Evolutionary conservation across 495 filamentous ascomycete genomes (phyloP).

Genomic region (Neurospora hispaniola): DNA sequence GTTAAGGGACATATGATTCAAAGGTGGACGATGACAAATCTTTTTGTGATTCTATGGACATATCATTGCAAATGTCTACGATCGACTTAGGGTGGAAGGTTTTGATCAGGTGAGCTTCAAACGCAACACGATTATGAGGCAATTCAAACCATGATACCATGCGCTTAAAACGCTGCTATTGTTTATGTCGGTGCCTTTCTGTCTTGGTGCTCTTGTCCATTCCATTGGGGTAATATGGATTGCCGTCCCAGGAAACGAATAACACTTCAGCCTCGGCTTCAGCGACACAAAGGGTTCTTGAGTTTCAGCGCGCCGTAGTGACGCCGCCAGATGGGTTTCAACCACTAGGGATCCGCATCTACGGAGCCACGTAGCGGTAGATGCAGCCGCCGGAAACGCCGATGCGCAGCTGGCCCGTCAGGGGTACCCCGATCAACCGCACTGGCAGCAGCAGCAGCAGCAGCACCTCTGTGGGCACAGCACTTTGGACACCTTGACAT

Average conservation of each 20-base stretch:
- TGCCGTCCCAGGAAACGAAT: background rate
- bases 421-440: background rate
- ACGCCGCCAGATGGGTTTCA: background rate
- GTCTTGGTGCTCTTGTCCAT: background rate
- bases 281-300: background rate
- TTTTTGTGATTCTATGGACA: conserved; percentile 30
- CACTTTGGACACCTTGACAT: background rate
- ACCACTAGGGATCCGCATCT: background rate
- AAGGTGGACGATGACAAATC: conserved; percentile 17
- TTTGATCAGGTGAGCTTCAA: background rate
- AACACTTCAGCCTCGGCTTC: background rate
- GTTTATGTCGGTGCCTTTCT: background rate
- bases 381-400: background rate
- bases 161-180: background rate
- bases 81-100: background rate
- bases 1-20: conserved; percentile 23
- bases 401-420: background rate
- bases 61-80: conserved; percentile 21
- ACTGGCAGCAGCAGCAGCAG: background rate
- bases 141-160: background rate
- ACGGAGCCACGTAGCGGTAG: background rate
- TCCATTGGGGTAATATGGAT: background rate
- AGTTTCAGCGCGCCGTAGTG: background rate
- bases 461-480: background rate
- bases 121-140: background rate